Conservation (phyloP, 768 basidiomycete genomes). For the Auriscalpium microsporum region DNA sequence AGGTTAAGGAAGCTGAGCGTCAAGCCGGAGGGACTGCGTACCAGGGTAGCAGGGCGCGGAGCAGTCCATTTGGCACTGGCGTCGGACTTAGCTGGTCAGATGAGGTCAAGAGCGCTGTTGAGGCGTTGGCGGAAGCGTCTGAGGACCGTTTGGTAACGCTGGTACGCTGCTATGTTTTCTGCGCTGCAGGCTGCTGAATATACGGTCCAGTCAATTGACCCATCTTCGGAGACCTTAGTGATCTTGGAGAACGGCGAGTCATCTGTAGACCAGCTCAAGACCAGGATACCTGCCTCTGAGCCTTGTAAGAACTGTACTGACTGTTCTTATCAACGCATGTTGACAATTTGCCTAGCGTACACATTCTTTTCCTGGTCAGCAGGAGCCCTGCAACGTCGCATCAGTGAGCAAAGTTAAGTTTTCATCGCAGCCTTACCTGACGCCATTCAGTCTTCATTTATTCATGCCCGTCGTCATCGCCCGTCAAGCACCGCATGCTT, state of each 20-base stretch:
- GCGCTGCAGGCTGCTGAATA: not conserved
- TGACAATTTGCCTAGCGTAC: slow-evolving; percentile 30
- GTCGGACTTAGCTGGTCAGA: slow-evolving; percentile 62
- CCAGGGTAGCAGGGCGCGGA: slow-evolving; percentile 48
- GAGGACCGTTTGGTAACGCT: slow-evolving; percentile 52
- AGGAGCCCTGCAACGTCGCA: slow-evolving; percentile 40
- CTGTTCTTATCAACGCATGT: slow-evolving; percentile 7
- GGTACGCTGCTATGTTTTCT: slow-evolving; percentile 34
- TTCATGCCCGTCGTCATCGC: slow-evolving; percentile 75
- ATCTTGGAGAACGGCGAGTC: slow-evolving; percentile 34
- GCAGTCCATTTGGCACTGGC: slow-evolving; percentile 47
- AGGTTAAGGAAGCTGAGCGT: slow-evolving; percentile 71
- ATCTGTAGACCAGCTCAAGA: slow-evolving; percentile 35
- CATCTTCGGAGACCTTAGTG: slow-evolving; percentile 49
- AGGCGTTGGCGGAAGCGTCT: slow-evolving; percentile 40
- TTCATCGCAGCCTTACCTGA: not conserved
- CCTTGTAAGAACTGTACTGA: slow-evolving; percentile 35
- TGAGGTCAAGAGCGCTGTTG: slow-evolving; percentile 58
- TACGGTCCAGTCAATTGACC: slow-evolving; percentile 51
- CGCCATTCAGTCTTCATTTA: slow-evolving; percentile 86
- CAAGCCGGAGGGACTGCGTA: slow-evolving; percentile 40
- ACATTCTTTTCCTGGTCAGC: slow-evolving; percentile 63
- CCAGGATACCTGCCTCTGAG: slow-evolving; percentile 44
- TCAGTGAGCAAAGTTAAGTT: slow-evolving; percentile 36
- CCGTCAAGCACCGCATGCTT: slow-evolving; percentile 82